phyloP scores from a whole-genome alignment of 768 basidiomycete species.

The Podaxis sp. region DNA sequence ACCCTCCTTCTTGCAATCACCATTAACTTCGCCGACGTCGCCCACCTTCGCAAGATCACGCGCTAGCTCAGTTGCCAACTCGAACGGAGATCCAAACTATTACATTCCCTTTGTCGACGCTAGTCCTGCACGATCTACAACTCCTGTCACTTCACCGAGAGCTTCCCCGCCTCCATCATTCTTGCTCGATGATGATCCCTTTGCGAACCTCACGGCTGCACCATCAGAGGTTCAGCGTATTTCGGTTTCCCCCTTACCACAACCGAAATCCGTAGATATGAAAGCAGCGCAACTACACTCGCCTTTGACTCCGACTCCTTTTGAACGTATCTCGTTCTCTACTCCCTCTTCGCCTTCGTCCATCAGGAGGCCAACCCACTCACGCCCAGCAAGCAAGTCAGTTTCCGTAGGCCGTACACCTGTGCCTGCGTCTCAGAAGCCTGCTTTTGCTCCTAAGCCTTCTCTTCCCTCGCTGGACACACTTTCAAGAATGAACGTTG shows the following conservation, averaged over 20 bases:
- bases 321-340: neutral
- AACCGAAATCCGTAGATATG: constrained; percentile 12
- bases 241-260: constrained; percentile 15
- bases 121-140: constrained; percentile 8
- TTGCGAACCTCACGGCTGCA: constrained; percentile 51
- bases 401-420: constrained; percentile 6
- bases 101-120: constrained; percentile 10
- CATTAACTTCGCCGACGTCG: constrained; percentile 21
- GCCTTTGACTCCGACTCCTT: constrained; percentile 21
- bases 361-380: neutral
- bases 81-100: neutral
- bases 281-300: constrained; percentile 19
- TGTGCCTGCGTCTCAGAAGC: constrained; percentile 38
- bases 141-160: constrained; percentile 17
- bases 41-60: constrained; percentile 10
- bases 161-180: constrained; percentile 36
- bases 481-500: constrained; percentile 45
- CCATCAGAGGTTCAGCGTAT: constrained; percentile 14
- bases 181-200: constrained; percentile 70
- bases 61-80: neutral
- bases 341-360: constrained; percentile 7
- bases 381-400: constrained; percentile 6
- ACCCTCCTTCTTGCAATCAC: constrained; percentile 38
- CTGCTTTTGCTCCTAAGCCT: constrained; percentile 44
- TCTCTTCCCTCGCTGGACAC: constrained; percentile 48